phyloP scores from a whole-genome alignment of 23 red algal species.

The Cyanidioschyzon merolae region DNA sequence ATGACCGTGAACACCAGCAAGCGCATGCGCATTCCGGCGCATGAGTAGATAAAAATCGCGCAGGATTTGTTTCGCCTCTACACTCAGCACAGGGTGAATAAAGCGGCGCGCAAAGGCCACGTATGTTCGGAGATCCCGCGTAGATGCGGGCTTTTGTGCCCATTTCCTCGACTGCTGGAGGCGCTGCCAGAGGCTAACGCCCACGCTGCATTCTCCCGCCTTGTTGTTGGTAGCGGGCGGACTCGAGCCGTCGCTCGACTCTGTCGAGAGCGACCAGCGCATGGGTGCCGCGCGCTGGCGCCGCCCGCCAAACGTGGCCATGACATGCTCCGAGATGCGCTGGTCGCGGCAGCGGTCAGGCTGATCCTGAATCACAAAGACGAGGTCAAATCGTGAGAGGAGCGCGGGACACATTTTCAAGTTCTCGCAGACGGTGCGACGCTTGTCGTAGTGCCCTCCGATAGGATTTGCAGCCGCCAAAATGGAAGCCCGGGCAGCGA shows the following conservation, averaged over 20 bases:
- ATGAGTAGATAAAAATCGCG: slow-evolving; percentile 59
- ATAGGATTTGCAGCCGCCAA: slow-evolving; percentile 92
- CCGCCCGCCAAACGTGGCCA: slow-evolving; percentile 44
- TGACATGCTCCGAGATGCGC: slow-evolving; percentile 79
- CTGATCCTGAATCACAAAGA: slow-evolving; percentile 86
- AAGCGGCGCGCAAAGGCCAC: slow-evolving; percentile 46
- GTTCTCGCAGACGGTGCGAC: slow-evolving; percentile 86
- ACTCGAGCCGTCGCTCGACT: background rate
- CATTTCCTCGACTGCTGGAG: slow-evolving; percentile 27
- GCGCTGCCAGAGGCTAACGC: slow-evolving; percentile 13
- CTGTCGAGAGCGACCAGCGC: background rate
- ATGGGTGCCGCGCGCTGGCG: background rate
- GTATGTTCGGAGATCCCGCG: slow-evolving; percentile 44
- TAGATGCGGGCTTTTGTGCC: slow-evolving; percentile 26
- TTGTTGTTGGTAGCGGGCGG: background rate
- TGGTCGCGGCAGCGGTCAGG: slow-evolving; percentile 58
- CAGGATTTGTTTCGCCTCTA: slow-evolving; percentile 53
- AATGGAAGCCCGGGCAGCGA: slow-evolving; percentile 78
- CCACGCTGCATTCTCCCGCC: background rate
- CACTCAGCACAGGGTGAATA: slow-evolving; percentile 51
- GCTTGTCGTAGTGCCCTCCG: slow-evolving; percentile 79
- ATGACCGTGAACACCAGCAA: slow-evolving; percentile 31
- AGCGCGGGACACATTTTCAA: slow-evolving; percentile 72
- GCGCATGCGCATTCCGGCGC: slow-evolving; percentile 22
- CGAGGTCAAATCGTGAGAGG: slow-evolving; percentile 91